Base-by-base conservation (phyloP, 805 yeast genomes). In the Ogataea saltuana region DNA sequence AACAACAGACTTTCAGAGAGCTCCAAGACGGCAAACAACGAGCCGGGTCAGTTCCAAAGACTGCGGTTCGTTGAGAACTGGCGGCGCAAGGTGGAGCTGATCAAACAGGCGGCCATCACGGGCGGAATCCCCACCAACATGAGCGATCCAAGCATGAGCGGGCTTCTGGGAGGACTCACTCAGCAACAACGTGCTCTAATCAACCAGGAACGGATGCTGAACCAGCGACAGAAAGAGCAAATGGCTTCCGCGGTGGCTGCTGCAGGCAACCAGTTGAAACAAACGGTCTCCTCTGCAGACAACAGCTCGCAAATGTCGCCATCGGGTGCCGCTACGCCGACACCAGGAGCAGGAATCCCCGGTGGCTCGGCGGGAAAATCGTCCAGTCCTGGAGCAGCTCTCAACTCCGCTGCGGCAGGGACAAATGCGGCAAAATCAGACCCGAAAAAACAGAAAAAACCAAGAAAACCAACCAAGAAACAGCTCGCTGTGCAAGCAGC, bases 21-120 rank as follows among this genome's bases (percentile, higher is more conserved):
- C 55, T 65, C 41, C 42, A 58, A 43, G 49, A 57, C 54, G 17
- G 48, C 55, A 18, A 49, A 44, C 31, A 53, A 53, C 43, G 60
- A 57, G 45, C 55, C 64, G 11, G 63, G 61, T 33, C 95, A 89
- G 63, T 93, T 93, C 63, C 79, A 87, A 74, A 78, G 98, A 51
- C 69, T 91, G 39, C 75, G 95, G 50, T 88, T 90, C 56, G 85
- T 91, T 46, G 98, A 91, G 62, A 93, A 85, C 64, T 80, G 86
- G 67, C 72, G 95, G 42, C 72, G 85, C 35, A 78, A 85, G 59
- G 77, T 79, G 56, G 83, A 78, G 45, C 70, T 77, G 48, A 59
- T 72, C 45, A 72, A 72, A 46, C 76, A 72, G 44, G 72, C 70
- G 17, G 68, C 72, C 10, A 54, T 65, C 39, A 56, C 60, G 21